A percentile compares a stretch with the other conserved stretches of the same genome.
These are phyloP conservation scores for Fonsecaea nubica DNA, from an alignment of 2,329 filamentous ascomycete species.

Conservation along the genomic window DNA sequence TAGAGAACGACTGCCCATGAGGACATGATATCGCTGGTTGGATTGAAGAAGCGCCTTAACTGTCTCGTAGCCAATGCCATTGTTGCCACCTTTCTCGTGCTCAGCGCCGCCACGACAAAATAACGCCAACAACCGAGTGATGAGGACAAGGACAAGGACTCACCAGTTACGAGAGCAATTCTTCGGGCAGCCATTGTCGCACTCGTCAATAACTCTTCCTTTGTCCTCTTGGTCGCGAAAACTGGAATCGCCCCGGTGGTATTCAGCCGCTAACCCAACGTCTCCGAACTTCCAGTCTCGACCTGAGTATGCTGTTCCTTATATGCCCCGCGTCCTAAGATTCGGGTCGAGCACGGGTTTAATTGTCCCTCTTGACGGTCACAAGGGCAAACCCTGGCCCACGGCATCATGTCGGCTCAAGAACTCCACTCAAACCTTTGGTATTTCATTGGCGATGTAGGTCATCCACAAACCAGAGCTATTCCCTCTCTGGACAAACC, in stretches of 20 bases:
- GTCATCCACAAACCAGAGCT: neutral
- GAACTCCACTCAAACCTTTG: neutral
- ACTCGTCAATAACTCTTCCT: neutral
- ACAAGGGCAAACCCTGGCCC: neutral
- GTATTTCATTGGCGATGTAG: neutral
- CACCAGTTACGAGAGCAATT: constrained; percentile 28
- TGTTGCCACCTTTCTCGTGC: constrained; percentile 39
- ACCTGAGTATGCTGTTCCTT: neutral
- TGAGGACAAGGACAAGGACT: neutral
- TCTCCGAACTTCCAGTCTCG: neutral
- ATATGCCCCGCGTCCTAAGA: neutral
- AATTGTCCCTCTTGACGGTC: neutral
- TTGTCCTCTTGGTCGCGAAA: neutral
- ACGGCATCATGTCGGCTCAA: neutral
- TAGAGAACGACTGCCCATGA: constrained; percentile 32
- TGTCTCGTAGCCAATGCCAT: constrained; percentile 41
- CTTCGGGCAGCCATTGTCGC: constrained; percentile 16
- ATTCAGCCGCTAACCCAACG: neutral
- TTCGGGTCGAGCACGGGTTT: neutral
- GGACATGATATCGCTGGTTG: constrained; percentile 38
- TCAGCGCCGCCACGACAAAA: neutral
- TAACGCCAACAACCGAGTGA: neutral
- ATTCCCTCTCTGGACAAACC: constrained; percentile 15
- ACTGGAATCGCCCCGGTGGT: neutral
- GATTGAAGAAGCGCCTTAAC: constrained; percentile 37